Evolutionary conservation across 169 alveolate species (phyloP), one percentile per base, ranked within the genome.

Genomic region (Theileria orientalis): DNA sequence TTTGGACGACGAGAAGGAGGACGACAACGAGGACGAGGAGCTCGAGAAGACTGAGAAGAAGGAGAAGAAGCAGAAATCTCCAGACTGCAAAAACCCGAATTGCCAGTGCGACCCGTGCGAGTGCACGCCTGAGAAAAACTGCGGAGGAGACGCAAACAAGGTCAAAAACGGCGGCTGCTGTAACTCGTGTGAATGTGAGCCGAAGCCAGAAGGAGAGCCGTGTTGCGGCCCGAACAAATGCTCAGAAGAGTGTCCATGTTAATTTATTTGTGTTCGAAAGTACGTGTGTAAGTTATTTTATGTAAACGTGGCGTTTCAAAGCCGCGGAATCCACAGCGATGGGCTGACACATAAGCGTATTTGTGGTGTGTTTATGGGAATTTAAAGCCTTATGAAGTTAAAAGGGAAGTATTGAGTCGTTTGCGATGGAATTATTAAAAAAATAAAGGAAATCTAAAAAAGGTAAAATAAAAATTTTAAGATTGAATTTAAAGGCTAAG

Each of bases 1-100:
- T 23, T 23, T 82, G 68, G 88, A 72, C 41, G 88, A 75, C 7
- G 23, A 66, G 37, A 80, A 64, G n/a, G 88, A 79, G 44, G 86
- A 69, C 32, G 72, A 3, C 25, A 46, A 30, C n/a, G 74, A n/a
- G 23, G 71, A 69, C 57, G 66, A 42, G 16, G 13, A 25, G 29
- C 37, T 0, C 47, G 68, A 76, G 21, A 41, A 35, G 13, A 46
- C 35, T 13, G n/a, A n/a, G n/a, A n/a, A n/a, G n/a, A n/a, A n/a
- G n/a, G n/a, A n/a, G n/a, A 23, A 40, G 9, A 29, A 23, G n/a
- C 35, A 21, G 21, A 68, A 9, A 23, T 42, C 64, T 16, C 61
- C 64, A 29, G 67, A 69, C 33, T 77, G 82, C 29, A 59, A 59
- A 32, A 56, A 56, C 32, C 66, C 66, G 21, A 56, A 56, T 32